phyloP scores from a whole-genome alignment of 768 basidiomycete species.

The Termitomyces sp. region DNA sequence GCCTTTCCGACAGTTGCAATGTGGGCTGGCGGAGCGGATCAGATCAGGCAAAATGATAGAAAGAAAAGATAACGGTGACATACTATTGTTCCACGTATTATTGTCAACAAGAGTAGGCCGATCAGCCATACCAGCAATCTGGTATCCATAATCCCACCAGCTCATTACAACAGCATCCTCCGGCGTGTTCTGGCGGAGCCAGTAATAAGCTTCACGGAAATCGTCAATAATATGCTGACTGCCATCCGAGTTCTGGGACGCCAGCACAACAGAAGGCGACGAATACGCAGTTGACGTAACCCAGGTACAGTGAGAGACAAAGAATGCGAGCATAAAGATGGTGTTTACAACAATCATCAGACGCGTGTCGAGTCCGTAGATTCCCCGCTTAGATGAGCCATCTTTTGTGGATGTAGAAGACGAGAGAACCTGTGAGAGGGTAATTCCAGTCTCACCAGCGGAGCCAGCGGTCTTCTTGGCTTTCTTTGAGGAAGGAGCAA shows the following conservation, averaged over 20 bases:
- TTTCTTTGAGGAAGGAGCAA: slow-evolving; percentile 46
- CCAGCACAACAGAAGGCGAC: slow-evolving; percentile 93
- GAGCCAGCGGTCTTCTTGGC: slow-evolving; percentile 46
- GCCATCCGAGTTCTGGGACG: slow-evolving; percentile 75
- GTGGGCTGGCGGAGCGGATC: slow-evolving; percentile 52
- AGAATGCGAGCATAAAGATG: slow-evolving; percentile 75
- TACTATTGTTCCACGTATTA: slow-evolving; percentile 99
- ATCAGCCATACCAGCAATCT: slow-evolving; percentile 99
- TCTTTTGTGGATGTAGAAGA: slow-evolving; percentile 28
- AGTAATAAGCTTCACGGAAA: slow-evolving; percentile 99
- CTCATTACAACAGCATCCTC: slow-evolving; percentile 93
- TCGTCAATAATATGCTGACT: slow-evolving; percentile 95
- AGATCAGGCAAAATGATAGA: neutral
- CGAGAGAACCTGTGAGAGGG: slow-evolving; percentile 35
- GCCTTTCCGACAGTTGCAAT: slow-evolving; percentile 99
- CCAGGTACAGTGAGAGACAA: slow-evolving; percentile 96
- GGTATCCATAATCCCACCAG: slow-evolving; percentile 99
- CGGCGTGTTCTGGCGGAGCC: slow-evolving; percentile 93
- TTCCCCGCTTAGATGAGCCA: slow-evolving; percentile 44
- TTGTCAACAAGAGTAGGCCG: slow-evolving; percentile 95
- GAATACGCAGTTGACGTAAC: slow-evolving; percentile 94
- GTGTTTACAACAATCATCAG: slow-evolving; percentile 69
- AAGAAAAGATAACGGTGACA: slow-evolving; percentile 23
- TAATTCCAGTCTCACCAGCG: slow-evolving; percentile 22
- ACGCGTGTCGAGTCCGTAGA: slow-evolving; percentile 85